A percentile compares a stretch with the other conserved stretches of the same genome.
phyloP scores from a whole-genome alignment of 352 stramenopile species.

The Phytophthora megakarya region DNA sequence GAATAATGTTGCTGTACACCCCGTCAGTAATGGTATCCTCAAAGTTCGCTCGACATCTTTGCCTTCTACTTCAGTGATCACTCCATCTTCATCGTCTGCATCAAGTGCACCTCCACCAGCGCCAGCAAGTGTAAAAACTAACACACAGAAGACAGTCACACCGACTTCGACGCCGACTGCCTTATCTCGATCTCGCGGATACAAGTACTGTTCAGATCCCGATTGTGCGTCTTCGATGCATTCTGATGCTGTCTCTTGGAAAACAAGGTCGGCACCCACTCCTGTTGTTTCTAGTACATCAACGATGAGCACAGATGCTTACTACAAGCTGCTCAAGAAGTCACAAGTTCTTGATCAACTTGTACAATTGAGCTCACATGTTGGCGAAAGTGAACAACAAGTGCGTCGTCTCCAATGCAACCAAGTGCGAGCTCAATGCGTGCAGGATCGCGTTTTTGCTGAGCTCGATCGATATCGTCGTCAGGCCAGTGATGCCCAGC shows the following conservation, averaged over 20 bases:
- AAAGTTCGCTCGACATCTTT: slow-evolving; percentile 21
- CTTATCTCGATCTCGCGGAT: slow-evolving; percentile 22
- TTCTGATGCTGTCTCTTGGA: slow-evolving; percentile 3
- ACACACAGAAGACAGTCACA: slow-evolving; percentile 16
- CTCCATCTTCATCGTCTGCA: slow-evolving; percentile 8
- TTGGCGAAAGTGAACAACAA: slow-evolving; percentile 47
- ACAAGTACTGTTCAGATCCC: slow-evolving; percentile 42
- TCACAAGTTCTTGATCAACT: slow-evolving; percentile 66
- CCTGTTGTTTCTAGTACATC: slow-evolving; percentile 7
- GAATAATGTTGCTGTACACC: slow-evolving; percentile 1
- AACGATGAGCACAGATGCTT: slow-evolving; percentile 57
- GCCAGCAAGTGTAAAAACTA: background rate
- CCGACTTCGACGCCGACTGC: slow-evolving; percentile 14
- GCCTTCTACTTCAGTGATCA: slow-evolving; percentile 18
- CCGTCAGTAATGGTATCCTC: background rate
- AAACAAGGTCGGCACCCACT: slow-evolving; percentile 6
- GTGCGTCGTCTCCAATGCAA: slow-evolving; percentile 52
- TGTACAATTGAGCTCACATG: slow-evolving; percentile 43
- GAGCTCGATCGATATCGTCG: slow-evolving; percentile 60
- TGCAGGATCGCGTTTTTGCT: slow-evolving; percentile 54
- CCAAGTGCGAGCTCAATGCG: slow-evolving; percentile 50
- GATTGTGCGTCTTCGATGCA: slow-evolving; percentile 34
- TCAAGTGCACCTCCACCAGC: slow-evolving; percentile 11
- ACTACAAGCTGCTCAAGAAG: slow-evolving; percentile 76
- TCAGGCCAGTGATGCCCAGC: slow-evolving; percentile 56